Base-by-base conservation (phyloP, 2,329 filamentous ascomycete genomes). In the Aspergillus ustus region DNA sequence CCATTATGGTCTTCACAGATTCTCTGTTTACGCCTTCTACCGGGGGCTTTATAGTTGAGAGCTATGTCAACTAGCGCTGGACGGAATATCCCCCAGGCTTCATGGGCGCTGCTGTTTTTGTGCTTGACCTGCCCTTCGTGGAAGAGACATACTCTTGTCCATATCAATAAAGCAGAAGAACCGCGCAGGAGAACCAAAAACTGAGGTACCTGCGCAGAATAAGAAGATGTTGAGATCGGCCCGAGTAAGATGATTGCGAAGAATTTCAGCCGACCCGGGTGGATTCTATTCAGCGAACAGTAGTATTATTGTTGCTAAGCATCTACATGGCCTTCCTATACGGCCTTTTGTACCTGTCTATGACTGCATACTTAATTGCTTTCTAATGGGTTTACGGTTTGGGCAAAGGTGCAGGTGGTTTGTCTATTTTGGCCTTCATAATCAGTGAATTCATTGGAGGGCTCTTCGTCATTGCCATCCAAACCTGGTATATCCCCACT, bases 361-460 rank as follows among this genome's bases (percentile, higher is more conserved):
- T 68, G 55, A 62, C 62, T 19, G 66, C 74, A 4, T 78, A 76
- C 43, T 72, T 73, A 4, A 54, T 76, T 11, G 73, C 77, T 17
- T 78, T 75, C 67, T 67, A 76, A 49, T 67, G 69, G 28, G 83
- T 93, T 5, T 90, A 96, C 75, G 83, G 85, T 66, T 89, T 94
- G 80, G 86, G 79, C 37, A 71, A 83, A 1, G 93, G 93, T 60
- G 77, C 91, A 19, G 85, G 88, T 3, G 93, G 92, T 1, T 83
- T 97, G 5, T 88, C 92, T 8, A 93, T 93, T 75, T 91, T 97
- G 69, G 93, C 92, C 58, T 91, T 97, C 88, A 86, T 95, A 55
- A 70, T 82, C 9, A 92, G 92, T 51, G 85, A 92, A 72, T 64
- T 94, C 17, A 77, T 91, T 56, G 90, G 89, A 0, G 91, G 89